Evolutionary conservation across 2,329 filamentous ascomycete species (phyloP), one percentile per base, ranked within the genome.

Genomic region (Aspergillus phoenicis): DNA sequence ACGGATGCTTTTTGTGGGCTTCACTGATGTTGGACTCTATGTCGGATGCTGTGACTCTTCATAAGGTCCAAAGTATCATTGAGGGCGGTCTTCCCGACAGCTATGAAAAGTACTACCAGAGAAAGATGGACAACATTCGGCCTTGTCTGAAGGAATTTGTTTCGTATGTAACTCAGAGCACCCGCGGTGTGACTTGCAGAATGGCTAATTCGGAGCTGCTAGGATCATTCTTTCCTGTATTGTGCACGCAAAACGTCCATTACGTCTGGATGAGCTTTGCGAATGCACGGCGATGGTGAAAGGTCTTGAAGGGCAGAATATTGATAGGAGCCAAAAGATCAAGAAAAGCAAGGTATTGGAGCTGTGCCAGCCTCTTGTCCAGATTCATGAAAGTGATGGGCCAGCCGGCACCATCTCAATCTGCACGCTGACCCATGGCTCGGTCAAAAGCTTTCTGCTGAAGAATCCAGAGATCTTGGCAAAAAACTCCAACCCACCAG

Each of bases 391-490:
- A 30, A 49, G 13, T 7, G 33, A 47, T 8, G 39, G 26, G 28
- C 41, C 51, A 22, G 28, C 39, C 20, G 56, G 47, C 13, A 52
- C 30, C 39, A 52, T 36, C 38, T 36, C 38, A 13, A 30, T 58
- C 36, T 48, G 33, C 36, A 51, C 22, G 43, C 49, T 30, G 30
- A 58, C 36, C 26, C 51, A 28, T 47, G 49, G 10, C 20, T 49
- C 45, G 6, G 57, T 59, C 13, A 54, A 59, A 41, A 41, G 6
- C 13, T 59, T 59, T 30, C 17, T 59, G n/a, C 20, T 36, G 30
- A 60, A 60, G 4, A 60, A 60, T n/a, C 52, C 58, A 13, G 22
- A 26, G 5, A 49, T 60, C 7, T 33, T 60, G 11, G 28, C n/a
- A 17, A 33, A 15, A n/a, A 22, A 36, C 8, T 59, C 36, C 11